Evolutionary conservation across 305 asterid species (phyloP).

Genomic region (Fraxinus baroniana): DNA sequence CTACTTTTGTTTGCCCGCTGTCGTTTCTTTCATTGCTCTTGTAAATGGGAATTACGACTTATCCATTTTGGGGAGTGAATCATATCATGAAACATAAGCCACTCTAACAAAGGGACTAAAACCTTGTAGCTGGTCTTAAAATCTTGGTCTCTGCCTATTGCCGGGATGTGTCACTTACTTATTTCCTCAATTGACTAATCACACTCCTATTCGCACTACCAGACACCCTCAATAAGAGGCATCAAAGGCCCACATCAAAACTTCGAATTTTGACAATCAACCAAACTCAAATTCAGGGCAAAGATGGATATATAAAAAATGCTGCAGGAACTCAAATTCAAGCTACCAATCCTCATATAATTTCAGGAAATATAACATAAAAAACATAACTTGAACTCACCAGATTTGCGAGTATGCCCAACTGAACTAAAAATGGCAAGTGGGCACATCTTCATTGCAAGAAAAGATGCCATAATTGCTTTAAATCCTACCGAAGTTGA

Average conservation of each 20-base stretch:
- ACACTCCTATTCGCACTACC: background rate
- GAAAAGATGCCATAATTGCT: constrained; percentile 39
- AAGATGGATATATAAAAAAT: background rate
- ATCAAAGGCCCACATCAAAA: background rate
- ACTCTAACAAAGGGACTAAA: background rate
- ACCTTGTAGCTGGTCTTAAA: background rate
- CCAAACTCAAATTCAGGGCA: background rate
- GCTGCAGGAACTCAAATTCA: background rate
- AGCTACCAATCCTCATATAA: background rate
- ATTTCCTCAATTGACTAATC: background rate
- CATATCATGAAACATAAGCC: background rate
- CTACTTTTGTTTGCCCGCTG: background rate
- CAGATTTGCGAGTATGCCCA: constrained; percentile 13
- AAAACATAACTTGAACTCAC: constrained; percentile 25
- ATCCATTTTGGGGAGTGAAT: background rate
- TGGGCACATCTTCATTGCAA: constrained; percentile 26
- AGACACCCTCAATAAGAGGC: background rate
- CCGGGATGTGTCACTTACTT: background rate
- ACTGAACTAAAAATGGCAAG: constrained; percentile 24
- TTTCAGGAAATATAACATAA: background rate
- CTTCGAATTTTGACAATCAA: background rate
- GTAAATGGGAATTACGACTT: background rate
- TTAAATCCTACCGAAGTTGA: constrained; percentile 11
- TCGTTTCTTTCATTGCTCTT: background rate
- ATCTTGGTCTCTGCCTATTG: background rate